These are phyloP conservation scores for Epicoccum nigrum DNA, from an alignment of 2,329 filamentous ascomycete genomes.

Conservation along the genomic window DNA sequence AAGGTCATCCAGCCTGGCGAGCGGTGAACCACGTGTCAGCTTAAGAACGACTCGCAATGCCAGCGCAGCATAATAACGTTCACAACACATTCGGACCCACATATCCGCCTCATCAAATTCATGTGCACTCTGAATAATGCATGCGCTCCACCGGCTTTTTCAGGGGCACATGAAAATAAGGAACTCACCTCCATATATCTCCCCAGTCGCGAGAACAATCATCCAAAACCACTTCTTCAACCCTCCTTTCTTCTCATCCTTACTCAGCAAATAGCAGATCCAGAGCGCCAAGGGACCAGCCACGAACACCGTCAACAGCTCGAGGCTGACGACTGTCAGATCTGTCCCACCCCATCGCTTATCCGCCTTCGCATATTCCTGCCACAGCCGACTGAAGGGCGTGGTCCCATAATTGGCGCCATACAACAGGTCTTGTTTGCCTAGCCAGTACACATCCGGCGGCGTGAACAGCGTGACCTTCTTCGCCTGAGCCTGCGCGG, in stretches of 20 bases:
- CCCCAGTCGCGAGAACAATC: conserved; percentile 64
- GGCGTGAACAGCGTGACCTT: conserved; percentile 51
- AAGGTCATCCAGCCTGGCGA: conserved; percentile 66
- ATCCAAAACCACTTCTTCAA: conserved; percentile 60
- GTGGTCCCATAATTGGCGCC: conserved; percentile 63
- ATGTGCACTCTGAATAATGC: conserved; percentile 15
- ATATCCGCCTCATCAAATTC: conserved; percentile 25
- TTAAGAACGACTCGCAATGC: conserved; percentile 22
- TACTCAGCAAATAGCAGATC: conserved; percentile 60
- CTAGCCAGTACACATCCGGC: conserved; percentile 60
- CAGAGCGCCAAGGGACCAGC: conserved; percentile 64
- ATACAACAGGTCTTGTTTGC: conserved; percentile 60
- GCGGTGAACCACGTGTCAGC: conserved; percentile 49
- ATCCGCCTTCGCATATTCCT: conserved; percentile 71
- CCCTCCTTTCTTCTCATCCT: conserved; percentile 45
- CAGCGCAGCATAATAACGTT: conserved; percentile 23
- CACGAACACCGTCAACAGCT: conserved; percentile 66
- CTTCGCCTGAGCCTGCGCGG: conserved; percentile 33
- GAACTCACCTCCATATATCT: conserved; percentile 64
- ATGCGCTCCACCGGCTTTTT: conserved; percentile 18
- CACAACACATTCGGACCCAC: conserved; percentile 29
- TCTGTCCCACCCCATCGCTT: conserved; percentile 65
- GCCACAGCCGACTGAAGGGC: conserved; percentile 64
- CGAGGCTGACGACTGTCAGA: conserved; percentile 63
- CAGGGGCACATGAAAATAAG: conserved; percentile 6